Evolutionary conservation across 2,329 filamentous ascomycete genomes (phyloP).

Genomic region (Colletotrichum sp.): DNA sequence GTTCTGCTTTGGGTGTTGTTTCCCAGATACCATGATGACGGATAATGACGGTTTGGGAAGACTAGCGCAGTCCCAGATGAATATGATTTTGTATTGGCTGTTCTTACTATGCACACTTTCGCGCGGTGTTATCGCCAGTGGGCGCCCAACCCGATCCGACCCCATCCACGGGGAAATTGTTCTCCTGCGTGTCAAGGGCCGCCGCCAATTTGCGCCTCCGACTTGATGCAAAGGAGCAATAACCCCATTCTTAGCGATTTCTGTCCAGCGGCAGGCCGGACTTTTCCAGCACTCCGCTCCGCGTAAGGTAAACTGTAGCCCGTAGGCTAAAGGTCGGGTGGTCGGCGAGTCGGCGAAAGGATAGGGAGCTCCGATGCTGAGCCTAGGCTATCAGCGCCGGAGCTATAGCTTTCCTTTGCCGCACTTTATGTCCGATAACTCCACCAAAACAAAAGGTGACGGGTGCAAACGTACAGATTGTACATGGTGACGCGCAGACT

Average conservation of each 20-base stretch:
- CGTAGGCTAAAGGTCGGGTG: not conserved
- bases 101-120: not conserved
- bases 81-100: not conserved
- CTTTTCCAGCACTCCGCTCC: not conserved
- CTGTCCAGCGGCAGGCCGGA: not conserved
- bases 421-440: not conserved
- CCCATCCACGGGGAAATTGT: not conserved
- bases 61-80: not conserved
- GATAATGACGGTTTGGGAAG: constrained; percentile 7
- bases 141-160: not conserved
- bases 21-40: constrained; percentile 19
- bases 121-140: not conserved
- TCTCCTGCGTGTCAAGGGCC: not conserved
- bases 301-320: not conserved
- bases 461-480: not conserved
- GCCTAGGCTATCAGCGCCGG: not conserved
- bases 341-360: not conserved
- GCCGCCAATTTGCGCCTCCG: not conserved
- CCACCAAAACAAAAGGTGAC: not conserved
- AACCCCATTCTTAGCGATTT: not conserved
- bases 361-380: not conserved
- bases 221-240: not conserved
- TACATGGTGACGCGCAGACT: not conserved
- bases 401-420: not conserved
- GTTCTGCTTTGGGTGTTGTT: not conserved